Base-by-base conservation (phyloP, 331 rosid species). In the Quercus lobata region DNA sequence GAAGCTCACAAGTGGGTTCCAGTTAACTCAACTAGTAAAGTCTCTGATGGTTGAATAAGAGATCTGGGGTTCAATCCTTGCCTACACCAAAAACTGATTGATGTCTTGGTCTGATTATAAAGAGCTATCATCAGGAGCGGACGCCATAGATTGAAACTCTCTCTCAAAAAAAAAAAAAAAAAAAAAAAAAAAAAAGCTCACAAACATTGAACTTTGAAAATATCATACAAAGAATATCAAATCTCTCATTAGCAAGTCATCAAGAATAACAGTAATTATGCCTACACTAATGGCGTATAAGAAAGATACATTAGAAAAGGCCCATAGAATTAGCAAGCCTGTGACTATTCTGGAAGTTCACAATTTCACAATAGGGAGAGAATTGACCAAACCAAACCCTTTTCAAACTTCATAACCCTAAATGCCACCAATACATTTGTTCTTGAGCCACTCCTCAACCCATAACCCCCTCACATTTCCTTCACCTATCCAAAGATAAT, bases 381-480 rank as follows among this genome's bases (percentile, higher is more conserved):
- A 62, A 62, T 1, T 24, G 69, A 29, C 30, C 41, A 3, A 29
- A 4, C 19, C 1, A 29, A 61, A 15, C 16, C 65, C 12, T 41
- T 41, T 58, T 22, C 17, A 58, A 61, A 61, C 34, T 24, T 24
- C 35, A 12, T 4, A 61, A 25, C 69, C 69, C 69, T 60, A 62
- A 5, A 60, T 56, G 60, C 69, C 69, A 62, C 12, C 69, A 29
- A 17, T 65, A 22, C 79, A 27, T 61, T 62, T 52, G 81, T 57
- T 79, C 78, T 69, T 71, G 57, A 72, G 74, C 80, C 80, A 44
- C 63, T 80, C 78, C 79, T 71, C 69, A 11, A 11, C 74, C 18
- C 62, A 19, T 30, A 21, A 78, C 21, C 57, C 74, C 63, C 72
- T 73, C 75, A 71, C 87, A 87, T 62, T 62, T 62, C 30, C 21